Conservation (phyloP, 1,284 basidiomycete genomes). For the Golubevia sp. region DNA sequence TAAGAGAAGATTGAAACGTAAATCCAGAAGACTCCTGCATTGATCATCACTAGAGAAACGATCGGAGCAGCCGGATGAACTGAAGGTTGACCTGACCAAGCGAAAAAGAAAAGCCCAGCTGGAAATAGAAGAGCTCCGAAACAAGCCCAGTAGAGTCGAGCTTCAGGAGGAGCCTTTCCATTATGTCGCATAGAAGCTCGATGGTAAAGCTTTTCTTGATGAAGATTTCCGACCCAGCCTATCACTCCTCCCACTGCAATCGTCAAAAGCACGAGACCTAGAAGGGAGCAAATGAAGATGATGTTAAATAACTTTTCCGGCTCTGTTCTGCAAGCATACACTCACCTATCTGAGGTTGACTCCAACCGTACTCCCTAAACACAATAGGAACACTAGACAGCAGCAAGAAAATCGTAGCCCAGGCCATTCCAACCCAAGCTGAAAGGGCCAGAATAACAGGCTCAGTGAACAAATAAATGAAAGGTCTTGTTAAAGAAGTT, state of each 20-base stretch:
- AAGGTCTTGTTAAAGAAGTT: slow-evolving; percentile 48
- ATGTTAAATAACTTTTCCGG: too few species aligned
- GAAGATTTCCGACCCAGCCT: slow-evolving; percentile 72
- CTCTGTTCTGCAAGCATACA: too few species aligned
- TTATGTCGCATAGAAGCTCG: slow-evolving; percentile 33
- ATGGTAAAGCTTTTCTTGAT: slow-evolving; percentile 30
- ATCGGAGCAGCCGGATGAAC: too few species aligned
- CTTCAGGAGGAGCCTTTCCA: slow-evolving; percentile 64
- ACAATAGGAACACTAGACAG: slow-evolving; percentile 28
- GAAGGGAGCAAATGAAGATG: too few species aligned
- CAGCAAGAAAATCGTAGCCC: slow-evolving; percentile 24
- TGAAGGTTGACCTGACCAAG: too few species aligned
- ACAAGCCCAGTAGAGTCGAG: slow-evolving; percentile 63
- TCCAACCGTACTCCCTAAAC: slow-evolving; percentile 47
- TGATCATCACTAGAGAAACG: too few species aligned
- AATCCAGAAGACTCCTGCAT: too few species aligned
- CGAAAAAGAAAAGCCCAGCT: too few species aligned
- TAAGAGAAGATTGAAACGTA: slow-evolving; percentile 15
- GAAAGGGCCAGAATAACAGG: slow-evolving; percentile 64
- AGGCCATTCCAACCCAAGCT: slow-evolving; percentile 64
- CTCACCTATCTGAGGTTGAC: slow-evolving; percentile 15
- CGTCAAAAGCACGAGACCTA: slow-evolving; percentile 26
- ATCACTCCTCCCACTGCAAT: slow-evolving; percentile 60
- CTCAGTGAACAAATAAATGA: slow-evolving; percentile 63
- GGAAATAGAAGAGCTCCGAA: slow-evolving; percentile 14